A percentile compares a stretch with the other conserved stretches of the same genome.
phyloP scores from a whole-genome alignment of 495 filamentous ascomycete genomes.

The Aspergillus panamensis region DNA sequence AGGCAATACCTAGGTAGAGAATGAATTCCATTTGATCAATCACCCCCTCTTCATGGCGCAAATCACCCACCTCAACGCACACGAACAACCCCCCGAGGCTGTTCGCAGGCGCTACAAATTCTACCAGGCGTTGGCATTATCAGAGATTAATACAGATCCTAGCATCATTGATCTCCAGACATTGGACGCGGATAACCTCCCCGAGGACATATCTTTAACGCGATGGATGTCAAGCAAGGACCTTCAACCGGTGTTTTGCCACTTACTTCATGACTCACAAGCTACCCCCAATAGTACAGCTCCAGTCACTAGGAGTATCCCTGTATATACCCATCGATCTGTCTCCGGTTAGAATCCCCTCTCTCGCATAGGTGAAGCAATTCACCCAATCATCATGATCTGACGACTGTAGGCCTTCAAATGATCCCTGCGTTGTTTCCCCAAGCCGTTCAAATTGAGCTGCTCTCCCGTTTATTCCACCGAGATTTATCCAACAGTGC shows the following conservation, averaged over 20 bases:
- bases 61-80: constrained; percentile 58
- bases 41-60: constrained; percentile 29
- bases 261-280: constrained; percentile 21
- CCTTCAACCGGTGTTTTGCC: constrained; percentile 34
- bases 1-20: constrained; percentile 5
- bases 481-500: constrained; percentile 69
- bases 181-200: constrained; percentile 30
- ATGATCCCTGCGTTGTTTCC: constrained; percentile 73
- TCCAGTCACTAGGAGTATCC: constrained; percentile 28
- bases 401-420: constrained; percentile 58
- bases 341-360: constrained; percentile 37
- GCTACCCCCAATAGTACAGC: constrained; percentile 4
- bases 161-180: constrained; percentile 49
- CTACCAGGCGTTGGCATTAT: constrained; percentile 46
- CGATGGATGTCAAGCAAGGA: constrained; percentile 33
- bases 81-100: constrained; percentile 64
- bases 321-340: constrained; percentile 44
- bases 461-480: constrained; percentile 70
- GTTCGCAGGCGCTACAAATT: constrained; percentile 64
- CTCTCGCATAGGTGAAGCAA: not conserved
- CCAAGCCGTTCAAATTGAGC: constrained; percentile 57
- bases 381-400: constrained; percentile 11
- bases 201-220: constrained; percentile 25
- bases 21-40: too few species aligned
- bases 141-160: constrained; percentile 44